phyloP scores from a whole-genome alignment of 1,284 basidiomycete genomes.

The Neonothopanus nambi region DNA sequence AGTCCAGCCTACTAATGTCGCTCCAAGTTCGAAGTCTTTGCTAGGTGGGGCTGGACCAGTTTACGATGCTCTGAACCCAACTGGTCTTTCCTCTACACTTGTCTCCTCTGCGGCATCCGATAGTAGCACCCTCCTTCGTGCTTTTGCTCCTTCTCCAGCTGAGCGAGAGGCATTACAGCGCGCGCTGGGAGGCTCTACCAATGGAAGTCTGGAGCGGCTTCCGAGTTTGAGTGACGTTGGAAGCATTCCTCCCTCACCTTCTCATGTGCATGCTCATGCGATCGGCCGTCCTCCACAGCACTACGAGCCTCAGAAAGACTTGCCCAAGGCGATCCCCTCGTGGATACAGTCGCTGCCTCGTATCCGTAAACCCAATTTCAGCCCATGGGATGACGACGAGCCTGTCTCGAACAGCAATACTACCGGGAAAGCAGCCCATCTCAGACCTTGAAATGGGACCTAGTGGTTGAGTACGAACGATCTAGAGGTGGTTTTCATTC shows the following conservation, averaged over 20 bases:
- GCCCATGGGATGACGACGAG: slow-evolving; percentile 69
- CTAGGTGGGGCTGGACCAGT: slow-evolving; percentile 16
- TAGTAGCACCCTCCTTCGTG: slow-evolving; percentile 59
- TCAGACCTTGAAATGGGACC: neutral
- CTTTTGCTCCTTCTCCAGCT: slow-evolving; percentile 80
- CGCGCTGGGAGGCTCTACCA: slow-evolving; percentile 64
- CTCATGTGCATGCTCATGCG: slow-evolving; percentile 38
- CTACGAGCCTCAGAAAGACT: slow-evolving; percentile 24
- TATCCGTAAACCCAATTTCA: slow-evolving; percentile 59
- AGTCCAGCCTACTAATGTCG: slow-evolving; percentile 10
- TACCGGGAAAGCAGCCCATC: neutral
- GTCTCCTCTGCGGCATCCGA: slow-evolving; percentile 42
- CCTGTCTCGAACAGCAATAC: slow-evolving; percentile 9
- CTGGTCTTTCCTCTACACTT: slow-evolving; percentile 42
- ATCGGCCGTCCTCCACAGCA: slow-evolving; percentile 18
- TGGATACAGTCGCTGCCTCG: slow-evolving; percentile 58
- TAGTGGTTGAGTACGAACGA: slow-evolving; percentile 2
- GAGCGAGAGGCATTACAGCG: slow-evolving; percentile 79
- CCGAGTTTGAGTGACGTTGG: slow-evolving; percentile 72
- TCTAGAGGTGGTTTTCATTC: slow-evolving; percentile 8
- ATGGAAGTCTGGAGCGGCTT: slow-evolving; percentile 70
- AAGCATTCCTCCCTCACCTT: slow-evolving; percentile 64
- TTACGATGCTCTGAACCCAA: slow-evolving; percentile 61
- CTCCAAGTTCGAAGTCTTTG: slow-evolving; percentile 16
- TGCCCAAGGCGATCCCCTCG: slow-evolving; percentile 43